These are phyloP conservation scores for Chlamydomonas asymmetrica DNA, from an alignment of 139 green algal genomes.

Conservation along the genomic window DNA sequence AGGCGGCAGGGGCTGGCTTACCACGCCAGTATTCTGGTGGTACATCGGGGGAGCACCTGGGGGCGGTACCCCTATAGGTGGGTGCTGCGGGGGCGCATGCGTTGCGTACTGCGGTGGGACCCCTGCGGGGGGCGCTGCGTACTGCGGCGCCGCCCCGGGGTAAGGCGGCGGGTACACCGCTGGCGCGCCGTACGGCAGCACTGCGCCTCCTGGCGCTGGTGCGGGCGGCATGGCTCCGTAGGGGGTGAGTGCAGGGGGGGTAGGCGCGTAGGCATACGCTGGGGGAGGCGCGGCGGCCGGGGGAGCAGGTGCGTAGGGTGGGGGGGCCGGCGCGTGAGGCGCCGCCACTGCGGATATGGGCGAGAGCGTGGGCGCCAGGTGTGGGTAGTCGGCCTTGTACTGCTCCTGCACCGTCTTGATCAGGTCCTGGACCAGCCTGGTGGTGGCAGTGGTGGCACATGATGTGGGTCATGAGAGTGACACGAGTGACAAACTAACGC, in stretches of 20 bases:
- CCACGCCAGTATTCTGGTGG: not conserved
- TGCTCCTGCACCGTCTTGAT: conserved; percentile 28
- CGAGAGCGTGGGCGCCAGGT: conserved; percentile 15
- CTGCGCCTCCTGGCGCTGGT: conserved; percentile 1
- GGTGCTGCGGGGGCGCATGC: not conserved
- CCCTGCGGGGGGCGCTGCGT: not conserved
- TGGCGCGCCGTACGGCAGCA: not conserved
- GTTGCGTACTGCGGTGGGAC: too few relatives aligned
- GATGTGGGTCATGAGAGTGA: not conserved
- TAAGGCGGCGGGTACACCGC: conserved; percentile 10
- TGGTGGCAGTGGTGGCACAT: not conserved
- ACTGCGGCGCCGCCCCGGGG: not conserved
- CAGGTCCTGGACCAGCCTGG: conserved; percentile 34
- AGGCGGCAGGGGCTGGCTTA: not conserved
- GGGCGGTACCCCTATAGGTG: not conserved
- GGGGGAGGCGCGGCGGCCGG: not conserved
- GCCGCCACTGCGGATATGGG: not conserved
- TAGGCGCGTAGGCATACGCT: not conserved
- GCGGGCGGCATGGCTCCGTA: not conserved
- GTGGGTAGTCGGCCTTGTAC: conserved; percentile 12
- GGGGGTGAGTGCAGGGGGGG: not conserved
- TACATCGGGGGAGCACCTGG: too few relatives aligned
- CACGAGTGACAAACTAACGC: not conserved
- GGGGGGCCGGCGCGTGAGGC: not conserved
- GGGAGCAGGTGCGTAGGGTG: not conserved